phyloP scores from a whole-genome alignment of 805 yeast species.

The Saccharomycopsis sp. region DNA sequence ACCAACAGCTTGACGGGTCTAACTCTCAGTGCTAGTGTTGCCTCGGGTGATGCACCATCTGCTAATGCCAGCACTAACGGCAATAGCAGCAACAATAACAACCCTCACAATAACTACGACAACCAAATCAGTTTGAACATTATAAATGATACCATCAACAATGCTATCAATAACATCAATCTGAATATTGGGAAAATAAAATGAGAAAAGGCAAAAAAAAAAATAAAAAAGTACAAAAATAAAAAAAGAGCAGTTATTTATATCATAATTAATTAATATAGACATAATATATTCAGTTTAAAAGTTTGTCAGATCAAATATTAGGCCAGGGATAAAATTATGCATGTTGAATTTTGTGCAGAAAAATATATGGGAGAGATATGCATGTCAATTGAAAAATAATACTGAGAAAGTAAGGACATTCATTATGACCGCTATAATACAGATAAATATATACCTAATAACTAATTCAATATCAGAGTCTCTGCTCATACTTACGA shows the following conservation, averaged over 20 bases:
- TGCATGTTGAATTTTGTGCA: too few relatives aligned
- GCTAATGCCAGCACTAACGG: slow-evolving; percentile 11
- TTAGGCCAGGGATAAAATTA: too few relatives aligned
- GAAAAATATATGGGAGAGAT: too few relatives aligned
- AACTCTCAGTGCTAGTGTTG: slow-evolving; percentile 18
- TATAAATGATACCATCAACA: slow-evolving; percentile 5
- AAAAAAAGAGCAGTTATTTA: not conserved
- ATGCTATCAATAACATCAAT: slow-evolving; percentile 6
- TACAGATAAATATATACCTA: not conserved
- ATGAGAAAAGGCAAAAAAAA: not conserved
- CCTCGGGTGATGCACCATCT: slow-evolving; percentile 18
- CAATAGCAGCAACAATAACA: slow-evolving; percentile 10
- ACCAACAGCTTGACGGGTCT: not conserved
- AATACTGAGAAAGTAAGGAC: too few relatives aligned
- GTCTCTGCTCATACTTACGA: not conserved
- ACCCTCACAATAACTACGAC: not conserved
- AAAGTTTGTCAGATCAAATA: not conserved
- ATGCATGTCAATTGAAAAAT: not conserved
- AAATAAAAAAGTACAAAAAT: too few relatives aligned
- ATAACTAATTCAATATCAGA: not conserved
- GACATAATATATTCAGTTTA: not conserved
- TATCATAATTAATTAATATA: not conserved
- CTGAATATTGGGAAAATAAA: not conserved
- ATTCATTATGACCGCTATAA: too few relatives aligned
- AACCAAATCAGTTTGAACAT: slow-evolving; percentile 1